These are phyloP conservation scores for Erythrobasidium yunnanense DNA, from an alignment of 768 basidiomycete genomes.

Conservation along the genomic window DNA sequence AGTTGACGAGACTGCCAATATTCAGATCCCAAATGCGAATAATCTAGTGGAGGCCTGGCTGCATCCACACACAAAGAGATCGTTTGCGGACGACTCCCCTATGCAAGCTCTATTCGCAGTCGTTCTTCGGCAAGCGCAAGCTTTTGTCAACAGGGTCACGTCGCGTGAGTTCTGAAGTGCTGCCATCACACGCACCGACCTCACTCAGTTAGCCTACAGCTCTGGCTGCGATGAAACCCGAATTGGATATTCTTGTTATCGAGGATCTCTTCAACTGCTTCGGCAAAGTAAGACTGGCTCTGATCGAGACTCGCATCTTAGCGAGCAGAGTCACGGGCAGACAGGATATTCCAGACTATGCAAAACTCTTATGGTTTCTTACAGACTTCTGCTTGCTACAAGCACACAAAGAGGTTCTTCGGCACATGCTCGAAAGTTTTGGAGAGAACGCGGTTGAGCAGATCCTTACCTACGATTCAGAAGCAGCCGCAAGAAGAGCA, in stretches of 20 bases:
- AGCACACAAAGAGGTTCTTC: not conserved
- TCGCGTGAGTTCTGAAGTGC: not conserved
- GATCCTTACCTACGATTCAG: not conserved
- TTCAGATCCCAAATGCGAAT: not conserved
- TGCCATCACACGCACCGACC: too few species aligned
- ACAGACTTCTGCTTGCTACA: constrained; percentile 8
- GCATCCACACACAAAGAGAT: not conserved
- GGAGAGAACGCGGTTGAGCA: too few species aligned
- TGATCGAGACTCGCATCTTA: not conserved
- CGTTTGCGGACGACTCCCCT: not conserved
- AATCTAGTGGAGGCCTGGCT: not conserved
- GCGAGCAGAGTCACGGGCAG: not conserved
- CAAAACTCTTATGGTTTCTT: not conserved
- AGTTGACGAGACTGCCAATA: not conserved
- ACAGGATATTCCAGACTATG: not conserved
- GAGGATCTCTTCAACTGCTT: not conserved
- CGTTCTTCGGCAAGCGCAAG: not conserved
- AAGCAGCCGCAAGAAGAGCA: not conserved
- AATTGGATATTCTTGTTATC: not conserved
- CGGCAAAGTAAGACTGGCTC: not conserved
- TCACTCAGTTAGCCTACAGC: too few species aligned
- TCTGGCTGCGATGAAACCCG: not conserved
- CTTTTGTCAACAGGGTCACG: constrained; percentile 4
- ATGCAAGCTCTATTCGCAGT: constrained; percentile 11
- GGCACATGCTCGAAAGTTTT: too few species aligned